Evolutionary conservation across 768 basidiomycete species (phyloP).

Genomic region (Tephrocybe sp.): DNA sequence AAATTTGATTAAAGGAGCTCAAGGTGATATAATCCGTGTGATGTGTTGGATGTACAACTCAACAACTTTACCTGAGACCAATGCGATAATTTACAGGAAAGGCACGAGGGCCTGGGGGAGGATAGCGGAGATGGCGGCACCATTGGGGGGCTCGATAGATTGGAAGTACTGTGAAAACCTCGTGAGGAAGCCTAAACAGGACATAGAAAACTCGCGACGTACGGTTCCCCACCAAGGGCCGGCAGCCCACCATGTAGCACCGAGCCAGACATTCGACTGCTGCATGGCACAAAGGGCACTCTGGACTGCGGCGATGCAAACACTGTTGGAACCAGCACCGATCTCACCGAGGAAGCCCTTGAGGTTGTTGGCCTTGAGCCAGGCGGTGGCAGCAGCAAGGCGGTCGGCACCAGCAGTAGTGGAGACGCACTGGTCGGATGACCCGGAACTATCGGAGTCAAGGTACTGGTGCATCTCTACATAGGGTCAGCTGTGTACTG

Average conservation of each 20-base stretch:
- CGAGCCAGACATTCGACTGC: slow-evolving; percentile 59
- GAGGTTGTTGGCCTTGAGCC: slow-evolving; percentile 58
- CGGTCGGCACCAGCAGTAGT: slow-evolving; percentile 62
- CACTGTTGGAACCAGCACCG: slow-evolving; percentile 48
- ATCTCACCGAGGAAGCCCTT: slow-evolving; percentile 70
- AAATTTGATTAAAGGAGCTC: too few relatives aligned
- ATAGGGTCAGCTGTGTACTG: not conserved
- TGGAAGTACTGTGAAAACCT: slow-evolving; percentile 47
- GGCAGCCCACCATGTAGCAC: slow-evolving; percentile 56
- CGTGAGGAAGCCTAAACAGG: slow-evolving; percentile 10
- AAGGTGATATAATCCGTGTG: too few relatives aligned
- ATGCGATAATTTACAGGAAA: slow-evolving; percentile 51
- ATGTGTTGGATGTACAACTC: too few relatives aligned
- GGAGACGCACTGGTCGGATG: slow-evolving; percentile 52
- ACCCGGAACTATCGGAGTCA: slow-evolving; percentile 65
- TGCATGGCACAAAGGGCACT: slow-evolving; percentile 63
- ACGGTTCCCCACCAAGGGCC: slow-evolving; percentile 63
- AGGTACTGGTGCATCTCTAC: slow-evolving; percentile 76
- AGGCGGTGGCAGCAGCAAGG: slow-evolving; percentile 53
- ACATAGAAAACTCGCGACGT: slow-evolving; percentile 24
- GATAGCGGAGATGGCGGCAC: slow-evolving; percentile 50
- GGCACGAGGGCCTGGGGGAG: slow-evolving; percentile 58
- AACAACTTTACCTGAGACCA: too few relatives aligned
- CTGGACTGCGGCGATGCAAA: slow-evolving; percentile 48
- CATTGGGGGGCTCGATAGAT: slow-evolving; percentile 62